Conservation (phyloP, 2,329 filamentous ascomycete species). For the Trichoderma polysporum region DNA sequence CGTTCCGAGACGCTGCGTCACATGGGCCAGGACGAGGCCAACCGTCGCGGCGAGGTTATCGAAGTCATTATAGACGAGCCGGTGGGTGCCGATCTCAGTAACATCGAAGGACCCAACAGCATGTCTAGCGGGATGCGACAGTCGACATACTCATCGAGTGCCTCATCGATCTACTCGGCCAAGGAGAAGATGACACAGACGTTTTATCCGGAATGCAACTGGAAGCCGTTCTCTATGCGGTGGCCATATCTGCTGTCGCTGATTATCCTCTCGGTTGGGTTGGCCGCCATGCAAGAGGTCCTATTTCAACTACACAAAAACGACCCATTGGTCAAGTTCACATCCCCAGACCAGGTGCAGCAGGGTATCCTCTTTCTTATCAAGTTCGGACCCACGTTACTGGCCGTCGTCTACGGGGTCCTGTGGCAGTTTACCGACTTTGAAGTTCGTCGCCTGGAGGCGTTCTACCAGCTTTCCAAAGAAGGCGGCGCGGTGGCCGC, state of each 20-base stretch:
- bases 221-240: slow-evolving; percentile 66
- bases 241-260: slow-evolving; percentile 58
- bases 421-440: slow-evolving; percentile 67
- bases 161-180: slow-evolving; percentile 4
- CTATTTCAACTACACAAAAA: slow-evolving; percentile 51
- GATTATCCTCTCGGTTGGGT: slow-evolving; percentile 51
- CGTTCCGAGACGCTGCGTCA: slow-evolving; percentile 46
- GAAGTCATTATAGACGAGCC: slow-evolving; percentile 52
- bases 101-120: slow-evolving; percentile 46
- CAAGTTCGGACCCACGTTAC: slow-evolving; percentile 62
- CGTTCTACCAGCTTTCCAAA: slow-evolving; percentile 65
- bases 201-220: slow-evolving; percentile 63
- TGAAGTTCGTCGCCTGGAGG: slow-evolving; percentile 65
- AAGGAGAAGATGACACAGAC: slow-evolving; percentile 44
- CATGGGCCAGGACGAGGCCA: slow-evolving; percentile 58
- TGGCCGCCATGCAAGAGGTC: slow-evolving; percentile 55
- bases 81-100: slow-evolving; percentile 51
- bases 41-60: slow-evolving; percentile 58
- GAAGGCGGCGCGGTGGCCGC: slow-evolving; percentile 59
- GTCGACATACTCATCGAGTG: slow-evolving; percentile 37
- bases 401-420: slow-evolving; percentile 62
- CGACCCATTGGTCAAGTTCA: slow-evolving; percentile 50
- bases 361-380: slow-evolving; percentile 57
- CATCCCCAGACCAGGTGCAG: slow-evolving; percentile 49
- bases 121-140: slow-evolving; percentile 35